These are phyloP conservation scores for Cenchrus americanus DNA, from an alignment of 176 grass and related monocot genomes.

Conservation along the genomic window DNA sequence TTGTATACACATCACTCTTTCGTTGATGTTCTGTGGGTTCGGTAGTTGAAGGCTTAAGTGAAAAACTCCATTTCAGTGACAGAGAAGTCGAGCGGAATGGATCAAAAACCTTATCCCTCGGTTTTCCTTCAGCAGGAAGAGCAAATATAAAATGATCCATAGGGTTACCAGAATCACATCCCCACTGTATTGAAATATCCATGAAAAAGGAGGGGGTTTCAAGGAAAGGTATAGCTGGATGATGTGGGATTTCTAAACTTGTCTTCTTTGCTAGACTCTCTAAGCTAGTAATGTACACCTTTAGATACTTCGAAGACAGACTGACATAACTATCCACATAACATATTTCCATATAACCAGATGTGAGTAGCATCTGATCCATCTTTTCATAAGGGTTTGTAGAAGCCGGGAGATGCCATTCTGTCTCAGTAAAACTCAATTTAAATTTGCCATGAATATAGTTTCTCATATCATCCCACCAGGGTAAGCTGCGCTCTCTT, in stretches of 20 bases:
- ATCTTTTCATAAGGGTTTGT: constrained; percentile 83
- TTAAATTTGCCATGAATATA: constrained; percentile 87
- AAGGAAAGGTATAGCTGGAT: constrained; percentile 73
- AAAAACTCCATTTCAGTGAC: constrained; percentile 93
- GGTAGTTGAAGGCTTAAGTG: constrained; percentile 64
- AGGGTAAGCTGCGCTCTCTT: constrained; percentile 91
- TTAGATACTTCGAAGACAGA: constrained; percentile 65
- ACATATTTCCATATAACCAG: constrained; percentile 77
- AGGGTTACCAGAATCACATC: constrained; percentile 87
- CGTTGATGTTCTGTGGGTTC: constrained; percentile 43
- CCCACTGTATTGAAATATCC: constrained; percentile 93
- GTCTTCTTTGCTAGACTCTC: constrained; percentile 75
- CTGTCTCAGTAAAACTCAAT: constrained; percentile 68
- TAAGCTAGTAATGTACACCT: constrained; percentile 72
- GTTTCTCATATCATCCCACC: constrained; percentile 99
- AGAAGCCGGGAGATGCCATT: constrained; percentile 80
- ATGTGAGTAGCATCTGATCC: constrained; percentile 71
- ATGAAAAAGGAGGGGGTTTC: constrained; percentile 70
- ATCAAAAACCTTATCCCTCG: constrained; percentile 76
- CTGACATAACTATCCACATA: constrained; percentile 86
- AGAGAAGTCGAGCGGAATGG: constrained; percentile 95
- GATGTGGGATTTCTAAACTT: constrained; percentile 69
- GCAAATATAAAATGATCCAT: constrained; percentile 90
- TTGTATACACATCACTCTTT: constrained; percentile 36
- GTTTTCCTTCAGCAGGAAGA: constrained; percentile 85